Conservation (phyloP, 345 rosid species). For the Crucihimalaya himalaica region DNA sequence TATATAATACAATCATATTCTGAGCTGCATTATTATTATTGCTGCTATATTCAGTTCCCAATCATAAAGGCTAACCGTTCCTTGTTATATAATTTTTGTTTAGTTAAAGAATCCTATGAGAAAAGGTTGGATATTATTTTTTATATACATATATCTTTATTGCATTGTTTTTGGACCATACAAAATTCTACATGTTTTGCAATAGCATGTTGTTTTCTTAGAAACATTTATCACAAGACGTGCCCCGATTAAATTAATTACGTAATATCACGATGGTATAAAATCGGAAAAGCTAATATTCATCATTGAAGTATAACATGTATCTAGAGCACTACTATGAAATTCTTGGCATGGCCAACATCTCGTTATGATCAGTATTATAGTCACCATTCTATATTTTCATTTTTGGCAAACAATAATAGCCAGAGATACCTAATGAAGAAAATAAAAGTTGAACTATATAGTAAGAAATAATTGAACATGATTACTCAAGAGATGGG, state of each 20-base stretch:
- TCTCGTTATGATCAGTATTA: slow-evolving; percentile 20
- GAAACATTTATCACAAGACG: slow-evolving; percentile 11
- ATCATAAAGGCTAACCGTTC: slow-evolving; percentile 32
- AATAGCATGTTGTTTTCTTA: slow-evolving; percentile 9
- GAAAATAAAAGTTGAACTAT: slow-evolving; percentile 28
- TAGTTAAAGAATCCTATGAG: neutral
- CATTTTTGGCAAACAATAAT: slow-evolving; percentile 35
- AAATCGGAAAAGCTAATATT: neutral
- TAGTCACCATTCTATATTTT: neutral
- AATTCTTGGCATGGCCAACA: slow-evolving; percentile 28
- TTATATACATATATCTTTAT: too few relatives aligned
- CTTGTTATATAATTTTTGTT: neutral
- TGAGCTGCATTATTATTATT: slow-evolving; percentile 14
- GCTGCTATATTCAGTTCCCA: slow-evolving; percentile 20
- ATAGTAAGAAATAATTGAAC: slow-evolving; percentile 38
- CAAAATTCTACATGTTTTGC: slow-evolving; percentile 20
- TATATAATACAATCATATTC: slow-evolving; percentile 26
- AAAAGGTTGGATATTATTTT: neutral
- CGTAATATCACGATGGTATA: slow-evolving; percentile 8
- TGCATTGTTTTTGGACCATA: too few relatives aligned
- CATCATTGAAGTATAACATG: slow-evolving; percentile 16
- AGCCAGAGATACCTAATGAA: slow-evolving; percentile 26
- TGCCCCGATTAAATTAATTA: neutral
- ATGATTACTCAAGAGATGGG: slow-evolving; percentile 39
- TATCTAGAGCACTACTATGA: too few relatives aligned